Conservation (phyloP, 2,329 filamentous ascomycete species). For the Penicillium palitans region DNA sequence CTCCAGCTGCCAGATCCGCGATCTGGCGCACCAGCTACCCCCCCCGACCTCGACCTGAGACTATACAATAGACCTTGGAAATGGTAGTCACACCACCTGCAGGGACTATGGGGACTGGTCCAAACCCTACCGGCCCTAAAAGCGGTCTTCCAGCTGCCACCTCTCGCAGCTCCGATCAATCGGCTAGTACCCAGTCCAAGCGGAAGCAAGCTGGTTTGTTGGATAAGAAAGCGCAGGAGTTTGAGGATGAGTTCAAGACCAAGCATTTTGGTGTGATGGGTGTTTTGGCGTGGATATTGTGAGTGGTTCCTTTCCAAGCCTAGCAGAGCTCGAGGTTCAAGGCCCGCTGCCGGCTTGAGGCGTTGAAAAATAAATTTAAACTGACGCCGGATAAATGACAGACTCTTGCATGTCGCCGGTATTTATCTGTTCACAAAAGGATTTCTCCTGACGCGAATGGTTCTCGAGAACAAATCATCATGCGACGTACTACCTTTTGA, state of each 20-base stretch:
- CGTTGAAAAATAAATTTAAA: background rate
- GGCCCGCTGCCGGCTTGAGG: background rate
- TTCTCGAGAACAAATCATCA: slow-evolving; percentile 72
- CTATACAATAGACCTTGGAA: background rate
- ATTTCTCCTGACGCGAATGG: slow-evolving; percentile 84
- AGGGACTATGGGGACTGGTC: background rate
- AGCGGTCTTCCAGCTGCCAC: background rate
- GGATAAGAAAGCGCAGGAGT: slow-evolving; percentile 29
- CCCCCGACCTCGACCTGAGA: background rate
- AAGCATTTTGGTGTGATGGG: slow-evolving; percentile 42
- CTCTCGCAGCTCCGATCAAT: slow-evolving; percentile 1
- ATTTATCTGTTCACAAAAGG: slow-evolving; percentile 93
- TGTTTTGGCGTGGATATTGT: slow-evolving; percentile 45
- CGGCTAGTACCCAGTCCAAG: slow-evolving; percentile 9
- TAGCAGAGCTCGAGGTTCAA: background rate
- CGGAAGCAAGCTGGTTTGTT: slow-evolving; percentile 29
- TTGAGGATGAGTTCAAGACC: slow-evolving; percentile 41
- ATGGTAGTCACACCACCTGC: slow-evolving; percentile 9
- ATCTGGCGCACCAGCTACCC: slow-evolving; percentile 5
- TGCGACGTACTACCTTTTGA: slow-evolving; percentile 69
- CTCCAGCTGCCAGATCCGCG: background rate
- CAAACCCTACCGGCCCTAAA: slow-evolving; percentile 3
- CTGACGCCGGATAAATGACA: slow-evolving; percentile 32
- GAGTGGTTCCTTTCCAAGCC: slow-evolving; percentile 24
- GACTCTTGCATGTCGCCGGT: slow-evolving; percentile 72